Evolutionary conservation across 2,329 filamentous ascomycete species (phyloP).

Genomic region (Exophiala sideris): DNA sequence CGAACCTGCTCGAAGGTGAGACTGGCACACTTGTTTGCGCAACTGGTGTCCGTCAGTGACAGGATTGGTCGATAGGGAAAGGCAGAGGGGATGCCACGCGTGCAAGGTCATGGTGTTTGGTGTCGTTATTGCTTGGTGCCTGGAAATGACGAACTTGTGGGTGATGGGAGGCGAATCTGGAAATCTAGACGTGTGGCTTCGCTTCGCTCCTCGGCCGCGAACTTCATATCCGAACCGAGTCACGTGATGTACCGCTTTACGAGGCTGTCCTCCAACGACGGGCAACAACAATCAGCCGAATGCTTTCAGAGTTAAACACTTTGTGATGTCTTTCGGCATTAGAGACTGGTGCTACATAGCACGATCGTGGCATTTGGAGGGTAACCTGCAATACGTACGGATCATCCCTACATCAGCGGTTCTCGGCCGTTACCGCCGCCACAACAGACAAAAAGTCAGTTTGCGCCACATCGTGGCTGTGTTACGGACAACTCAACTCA

Average conservation of each 20-base stretch:
- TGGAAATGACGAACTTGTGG: not conserved
- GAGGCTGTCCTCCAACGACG: not conserved
- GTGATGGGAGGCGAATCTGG: not conserved
- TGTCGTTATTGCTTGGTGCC: constrained; percentile 1
- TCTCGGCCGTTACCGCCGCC: no score
- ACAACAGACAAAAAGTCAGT: no score
- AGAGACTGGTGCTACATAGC: no score
- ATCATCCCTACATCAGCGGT: no score
- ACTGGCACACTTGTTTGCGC: constrained; percentile 2
- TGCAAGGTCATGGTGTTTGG: not conserved
- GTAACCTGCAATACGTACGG: no score
- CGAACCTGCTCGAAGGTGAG: constrained; percentile 18
- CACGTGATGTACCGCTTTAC: not conserved
- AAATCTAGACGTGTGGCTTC: no score
- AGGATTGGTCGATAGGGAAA: constrained; percentile 1
- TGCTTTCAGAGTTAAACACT: not conserved
- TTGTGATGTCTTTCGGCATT: not conserved
- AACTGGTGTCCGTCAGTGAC: not conserved
- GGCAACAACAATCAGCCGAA: not conserved
- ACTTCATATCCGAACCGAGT: not conserved
- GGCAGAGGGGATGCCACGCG: not conserved
- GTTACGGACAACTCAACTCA: no score
- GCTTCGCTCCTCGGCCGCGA: not conserved
- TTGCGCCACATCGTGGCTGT: no score
- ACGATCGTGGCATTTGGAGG: no score